Evolutionary conservation across 768 basidiomycete species (phyloP).

Genomic region (Russula sp.): DNA sequence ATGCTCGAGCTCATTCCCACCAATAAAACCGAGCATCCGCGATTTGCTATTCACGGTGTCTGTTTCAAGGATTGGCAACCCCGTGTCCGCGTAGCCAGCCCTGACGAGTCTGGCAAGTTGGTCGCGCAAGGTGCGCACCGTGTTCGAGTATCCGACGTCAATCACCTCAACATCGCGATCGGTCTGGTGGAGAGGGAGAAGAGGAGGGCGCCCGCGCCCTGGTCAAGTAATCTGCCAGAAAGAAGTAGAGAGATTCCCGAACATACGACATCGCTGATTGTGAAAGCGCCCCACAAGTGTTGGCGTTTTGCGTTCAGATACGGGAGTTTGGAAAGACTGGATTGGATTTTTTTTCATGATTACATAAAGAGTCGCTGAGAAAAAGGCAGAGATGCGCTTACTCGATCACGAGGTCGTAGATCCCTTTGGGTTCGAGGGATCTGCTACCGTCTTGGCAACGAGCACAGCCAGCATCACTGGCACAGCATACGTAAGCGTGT

Average conservation of each 20-base stretch:
- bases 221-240: conserved; percentile 2
- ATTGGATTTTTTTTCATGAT: conserved; percentile 3
- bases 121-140: conserved; percentile 69
- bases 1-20: conserved; percentile 90
- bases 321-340: conserved; percentile 76
- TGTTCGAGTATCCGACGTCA: conserved; percentile 67
- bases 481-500: conserved; percentile 87
- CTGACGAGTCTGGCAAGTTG: conserved; percentile 59
- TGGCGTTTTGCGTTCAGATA: conserved; percentile 91
- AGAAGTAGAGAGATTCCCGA: conserved; percentile 9
- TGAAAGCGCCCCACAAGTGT: conserved; percentile 78
- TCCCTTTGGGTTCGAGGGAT: conserved; percentile 88
- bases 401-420: conserved; percentile 96
- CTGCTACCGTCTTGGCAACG: conserved; percentile 87
- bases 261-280: conserved; percentile 75
- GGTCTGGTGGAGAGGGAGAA: no score
- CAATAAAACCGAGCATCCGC: conserved; percentile 87
- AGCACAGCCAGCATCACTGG: conserved; percentile 87
- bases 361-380: not conserved
- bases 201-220: no score
- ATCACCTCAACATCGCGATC: conserved; percentile 68
- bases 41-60: conserved; percentile 46
- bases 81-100: conserved; percentile 68
- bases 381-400: conserved; percentile 35
- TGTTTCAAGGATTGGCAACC: conserved; percentile 79